Evolutionary conservation across 176 grass and related monocot genomes (phyloP).

Genomic region (Triticum dicoccoides): DNA sequence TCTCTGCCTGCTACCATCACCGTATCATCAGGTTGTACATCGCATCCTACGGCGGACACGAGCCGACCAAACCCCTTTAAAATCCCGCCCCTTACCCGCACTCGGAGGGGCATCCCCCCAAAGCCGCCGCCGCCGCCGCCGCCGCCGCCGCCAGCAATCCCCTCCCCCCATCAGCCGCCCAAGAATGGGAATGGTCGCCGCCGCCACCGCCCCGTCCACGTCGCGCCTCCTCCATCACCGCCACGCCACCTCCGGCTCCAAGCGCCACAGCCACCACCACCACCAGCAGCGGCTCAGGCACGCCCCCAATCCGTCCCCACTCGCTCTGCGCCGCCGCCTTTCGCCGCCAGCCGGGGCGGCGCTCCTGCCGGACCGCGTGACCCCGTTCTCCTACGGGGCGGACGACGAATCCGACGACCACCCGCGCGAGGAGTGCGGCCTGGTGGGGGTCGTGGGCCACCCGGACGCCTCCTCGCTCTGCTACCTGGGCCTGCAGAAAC

Average conservation of each 20-base stretch:
- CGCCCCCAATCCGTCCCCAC: not conserved
- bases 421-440: constrained; percentile 79
- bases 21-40: not conserved
- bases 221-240: constrained; percentile 14
- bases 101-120: not conserved
- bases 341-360: not conserved
- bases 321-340: constrained; percentile 14
- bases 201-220: not conserved
- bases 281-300: not conserved
- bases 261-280: not conserved
- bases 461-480: constrained; percentile 57
- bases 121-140: not conserved
- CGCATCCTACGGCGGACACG: constrained; percentile 32
- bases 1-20: not conserved
- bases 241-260: not conserved
- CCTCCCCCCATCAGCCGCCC: not conserved
- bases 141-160: not conserved
- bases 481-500: constrained; percentile 66
- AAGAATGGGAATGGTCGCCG: constrained; percentile 19
- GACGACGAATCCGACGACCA: constrained; percentile 42
- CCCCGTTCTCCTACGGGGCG: constrained; percentile 13
- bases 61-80: constrained; percentile 28
- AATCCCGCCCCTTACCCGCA: constrained; percentile 32
- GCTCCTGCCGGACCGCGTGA: constrained; percentile 27
- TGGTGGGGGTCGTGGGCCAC: constrained; percentile 62